Percentiles rank a stretch among this genome's conserved stretches.
Evolutionary conservation across 331 rosid species (phyloP).

Genomic region (Quercus lobata): DNA sequence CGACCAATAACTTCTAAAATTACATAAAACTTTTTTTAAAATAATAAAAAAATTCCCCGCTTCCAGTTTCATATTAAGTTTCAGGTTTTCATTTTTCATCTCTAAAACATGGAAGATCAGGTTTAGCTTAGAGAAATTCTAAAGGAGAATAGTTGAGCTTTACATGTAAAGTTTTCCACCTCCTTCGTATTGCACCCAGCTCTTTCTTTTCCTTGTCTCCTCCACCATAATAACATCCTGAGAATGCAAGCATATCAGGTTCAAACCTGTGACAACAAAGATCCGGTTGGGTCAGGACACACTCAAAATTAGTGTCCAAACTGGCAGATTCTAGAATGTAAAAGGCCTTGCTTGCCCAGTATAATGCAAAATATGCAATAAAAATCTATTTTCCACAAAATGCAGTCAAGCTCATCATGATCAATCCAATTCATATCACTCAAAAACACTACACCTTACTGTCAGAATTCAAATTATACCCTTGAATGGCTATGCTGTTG

Average conservation of each 20-base stretch:
- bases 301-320: slow-evolving; percentile 9
- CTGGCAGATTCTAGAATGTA: slow-evolving; percentile 8
- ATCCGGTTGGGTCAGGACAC: slow-evolving; percentile 16
- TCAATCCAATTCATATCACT: background rate
- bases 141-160: slow-evolving; percentile 26
- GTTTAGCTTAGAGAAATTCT: background rate
- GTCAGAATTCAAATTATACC: background rate
- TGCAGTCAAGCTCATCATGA: background rate
- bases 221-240: slow-evolving; percentile 98
- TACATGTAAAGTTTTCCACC: slow-evolving; percentile 99
- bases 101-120: slow-evolving; percentile 14
- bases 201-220: slow-evolving; percentile 91
- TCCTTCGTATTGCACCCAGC: slow-evolving; percentile 78
- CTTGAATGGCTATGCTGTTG: background rate
- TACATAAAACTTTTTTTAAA: no score
- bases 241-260: slow-evolving; percentile 99
- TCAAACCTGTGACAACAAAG: slow-evolving; percentile 64
- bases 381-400: background rate
- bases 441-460: background rate
- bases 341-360: slow-evolving; percentile 3
- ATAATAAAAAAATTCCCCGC: no score
- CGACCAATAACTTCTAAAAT: no score
- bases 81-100: slow-evolving; percentile 5
- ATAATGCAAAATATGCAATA: background rate
- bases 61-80: background rate